Evolutionary conservation across 139 green algal genomes (phyloP).

Genomic region (Parachlorella kessleri): DNA sequence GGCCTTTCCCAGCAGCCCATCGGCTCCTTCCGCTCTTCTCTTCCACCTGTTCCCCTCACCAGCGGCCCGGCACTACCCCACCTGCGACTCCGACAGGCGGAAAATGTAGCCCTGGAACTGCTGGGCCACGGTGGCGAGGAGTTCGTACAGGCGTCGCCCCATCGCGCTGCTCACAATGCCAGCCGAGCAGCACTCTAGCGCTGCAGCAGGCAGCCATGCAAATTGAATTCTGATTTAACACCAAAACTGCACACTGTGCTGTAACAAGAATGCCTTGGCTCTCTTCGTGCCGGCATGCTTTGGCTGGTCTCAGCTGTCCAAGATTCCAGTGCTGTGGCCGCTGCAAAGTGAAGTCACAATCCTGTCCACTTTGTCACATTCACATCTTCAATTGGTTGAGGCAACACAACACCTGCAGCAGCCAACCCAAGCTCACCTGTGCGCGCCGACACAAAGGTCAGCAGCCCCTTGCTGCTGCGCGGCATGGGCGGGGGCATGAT

Average conservation of each 20-base stretch:
- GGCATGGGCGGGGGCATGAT: constrained; percentile 50
- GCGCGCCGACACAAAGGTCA: constrained; percentile 51
- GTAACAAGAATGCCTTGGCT: too few species aligned
- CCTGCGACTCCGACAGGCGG: constrained; percentile 34
- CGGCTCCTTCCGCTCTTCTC: too few species aligned
- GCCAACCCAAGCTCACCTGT: constrained; percentile 14
- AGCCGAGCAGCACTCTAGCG: neutral
- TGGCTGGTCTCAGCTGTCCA: too few species aligned
- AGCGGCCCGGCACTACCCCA: neutral
- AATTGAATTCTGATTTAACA: too few species aligned
- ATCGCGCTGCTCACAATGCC: constrained; percentile 1
- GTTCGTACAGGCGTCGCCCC: constrained; percentile 49
- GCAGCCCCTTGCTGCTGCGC: constrained; percentile 9
- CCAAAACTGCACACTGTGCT: too few species aligned
- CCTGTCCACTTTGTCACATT: too few species aligned
- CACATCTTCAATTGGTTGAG: too few species aligned
- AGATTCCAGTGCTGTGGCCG: too few species aligned
- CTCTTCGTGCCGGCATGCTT: too few species aligned
- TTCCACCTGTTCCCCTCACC: neutral
- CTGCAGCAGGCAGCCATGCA: constrained; percentile 4
- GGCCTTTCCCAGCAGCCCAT: too few species aligned
- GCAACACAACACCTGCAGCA: too few species aligned
- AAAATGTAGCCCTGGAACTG: constrained; percentile 82
- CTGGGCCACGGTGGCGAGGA: constrained; percentile 66
- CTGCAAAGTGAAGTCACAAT: too few species aligned